These are phyloP conservation scores for Penicillium dipodomyicola DNA, from an alignment of 495 filamentous ascomycete genomes.

Conservation along the genomic window DNA sequence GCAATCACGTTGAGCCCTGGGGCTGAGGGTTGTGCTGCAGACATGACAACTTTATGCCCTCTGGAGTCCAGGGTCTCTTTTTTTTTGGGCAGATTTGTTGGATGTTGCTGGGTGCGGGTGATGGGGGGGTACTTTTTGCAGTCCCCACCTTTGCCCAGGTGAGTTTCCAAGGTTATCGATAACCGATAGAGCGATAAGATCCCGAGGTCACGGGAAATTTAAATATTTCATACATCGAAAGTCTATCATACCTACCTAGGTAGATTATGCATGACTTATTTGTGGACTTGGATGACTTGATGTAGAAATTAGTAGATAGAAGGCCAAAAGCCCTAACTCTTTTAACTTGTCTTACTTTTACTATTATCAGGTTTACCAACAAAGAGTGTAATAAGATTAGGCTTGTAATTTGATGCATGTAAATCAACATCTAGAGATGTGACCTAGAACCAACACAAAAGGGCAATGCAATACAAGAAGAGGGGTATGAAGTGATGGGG, in stretches of 20 bases:
- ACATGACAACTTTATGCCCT: conserved; percentile 4
- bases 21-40: conserved; percentile 6
- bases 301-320: neutral
- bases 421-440: conserved; percentile 22
- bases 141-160: conserved; percentile 8
- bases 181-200: conserved; percentile 8
- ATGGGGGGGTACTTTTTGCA: conserved; percentile 8
- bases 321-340: neutral
- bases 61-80: neutral
- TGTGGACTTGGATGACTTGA: neutral
- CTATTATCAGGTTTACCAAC: neutral
- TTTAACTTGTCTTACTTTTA: neutral
- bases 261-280: too few relatives aligned
- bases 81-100: conserved; percentile 2
- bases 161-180: conserved; percentile 2
- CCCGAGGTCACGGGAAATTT: neutral
- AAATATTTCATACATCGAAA: too few relatives aligned
- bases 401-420: conserved; percentile 22
- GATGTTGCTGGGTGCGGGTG: conserved; percentile 3
- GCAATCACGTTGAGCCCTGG: conserved; percentile 74
- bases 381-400: conserved; percentile 7
- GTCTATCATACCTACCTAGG: too few relatives aligned
- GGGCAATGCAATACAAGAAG: conserved; percentile 34
- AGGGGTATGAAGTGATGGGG: conserved; percentile 29
- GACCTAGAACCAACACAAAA: conserved; percentile 29